Base-by-base conservation (phyloP, 176 grass and related monocot species). In the Ampelocalamus luodianensis region DNA sequence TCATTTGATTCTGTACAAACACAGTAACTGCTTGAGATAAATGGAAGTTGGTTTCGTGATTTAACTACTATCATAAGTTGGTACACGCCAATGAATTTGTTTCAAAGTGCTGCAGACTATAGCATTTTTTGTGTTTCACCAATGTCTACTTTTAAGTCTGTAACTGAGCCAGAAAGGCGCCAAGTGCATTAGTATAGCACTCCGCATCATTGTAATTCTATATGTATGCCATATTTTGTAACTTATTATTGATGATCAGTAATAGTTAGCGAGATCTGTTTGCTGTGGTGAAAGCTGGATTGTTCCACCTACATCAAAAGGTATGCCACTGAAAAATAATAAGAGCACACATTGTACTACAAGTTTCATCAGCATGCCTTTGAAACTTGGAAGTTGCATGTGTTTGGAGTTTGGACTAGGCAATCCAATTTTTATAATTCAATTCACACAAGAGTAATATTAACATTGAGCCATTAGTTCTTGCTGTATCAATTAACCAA, bases 181-280 rank as follows among this genome's bases (percentile, higher is more conserved):
- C 14, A 12, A 40, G 10, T 13, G 15, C 65, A 81, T 70, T 27
- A 71, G n/a, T 32, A 45, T 82, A 59, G 38, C 18, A 71, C 1
- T 26, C 66, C 15, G 24, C 38, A 44, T 59, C 51, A 71, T 60
- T 61, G 39, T 82, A 60, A 5, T 72, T 46, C 24, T 56, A 3
- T 22, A 71, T 71, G 53, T 29, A 71, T 44, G 38, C 23, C 66
- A 58, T 71, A 40, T 24, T 26, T 40, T 24, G 42, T 44, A 60
- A 59, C 39, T 72, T 82, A 71, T 11, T 71, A n/a, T 82, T 82
- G 53, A 72, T 60, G 53, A 10, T 2, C 8, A 45, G 59, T 42
- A 63, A 16, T 29, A 63, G 76, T 63, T 63, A 27, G 54, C 6
- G 16, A 62, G 38, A 10, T 44, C 14, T 78, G 38, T 62, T 65